Evolutionary conservation across 306 rosid species (phyloP).

Genomic region (Mucuna pruriens): DNA sequence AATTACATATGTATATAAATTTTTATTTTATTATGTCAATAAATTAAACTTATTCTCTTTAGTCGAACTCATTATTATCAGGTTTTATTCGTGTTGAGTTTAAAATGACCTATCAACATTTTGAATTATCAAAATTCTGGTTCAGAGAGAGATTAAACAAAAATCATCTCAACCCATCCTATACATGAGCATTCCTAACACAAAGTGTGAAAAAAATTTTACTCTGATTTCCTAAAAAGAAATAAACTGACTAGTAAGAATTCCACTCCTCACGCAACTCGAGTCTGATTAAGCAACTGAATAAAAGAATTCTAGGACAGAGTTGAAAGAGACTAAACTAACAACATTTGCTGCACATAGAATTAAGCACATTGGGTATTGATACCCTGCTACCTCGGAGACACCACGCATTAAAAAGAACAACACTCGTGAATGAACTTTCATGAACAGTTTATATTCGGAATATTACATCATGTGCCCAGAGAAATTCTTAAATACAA

Average conservation of each 20-base stretch:
- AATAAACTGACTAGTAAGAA: not conserved
- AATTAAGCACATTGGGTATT: not conserved
- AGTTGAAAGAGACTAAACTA: conserved; percentile 10
- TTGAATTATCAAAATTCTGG: not conserved
- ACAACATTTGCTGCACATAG: not conserved
- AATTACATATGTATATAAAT: too few species aligned
- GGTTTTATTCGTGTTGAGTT: not conserved
- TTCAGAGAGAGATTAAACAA: not conserved
- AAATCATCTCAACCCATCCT: not conserved
- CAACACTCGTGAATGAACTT: not conserved
- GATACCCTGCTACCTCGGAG: not conserved
- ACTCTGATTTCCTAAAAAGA: too few species aligned
- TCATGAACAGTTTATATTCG: not conserved
- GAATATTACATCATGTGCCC: not conserved
- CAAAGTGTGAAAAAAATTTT: too few species aligned
- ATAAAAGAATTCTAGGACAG: not conserved
- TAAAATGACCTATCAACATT: not conserved
- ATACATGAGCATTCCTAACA: too few species aligned
- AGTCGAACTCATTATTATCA: not conserved
- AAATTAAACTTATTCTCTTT: not conserved
- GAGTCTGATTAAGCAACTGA: not conserved
- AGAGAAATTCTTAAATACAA: not conserved
- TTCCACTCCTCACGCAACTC: not conserved
- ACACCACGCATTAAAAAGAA: not conserved
- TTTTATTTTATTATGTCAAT: not conserved